Percentiles rank a stretch among this genome's conserved stretches.
phyloP scores from a whole-genome alignment of 441 rosid genomes.

The Brassica hybrid region DNA sequence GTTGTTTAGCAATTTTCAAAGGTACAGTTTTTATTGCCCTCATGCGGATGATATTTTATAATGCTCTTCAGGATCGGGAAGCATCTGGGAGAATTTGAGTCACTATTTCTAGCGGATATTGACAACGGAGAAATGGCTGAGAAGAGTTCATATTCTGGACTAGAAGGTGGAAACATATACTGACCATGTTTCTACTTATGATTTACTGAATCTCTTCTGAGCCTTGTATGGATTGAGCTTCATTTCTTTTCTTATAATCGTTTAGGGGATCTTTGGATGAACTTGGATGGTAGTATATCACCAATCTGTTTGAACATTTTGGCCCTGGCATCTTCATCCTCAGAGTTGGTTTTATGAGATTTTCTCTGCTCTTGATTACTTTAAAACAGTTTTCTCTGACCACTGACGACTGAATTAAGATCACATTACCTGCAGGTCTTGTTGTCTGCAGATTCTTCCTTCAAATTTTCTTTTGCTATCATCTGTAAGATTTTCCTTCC shows the following conservation, averaged over 20 bases:
- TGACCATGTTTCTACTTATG: constrained; percentile 23
- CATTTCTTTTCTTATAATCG: constrained; percentile 35
- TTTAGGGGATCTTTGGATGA: constrained; percentile 94
- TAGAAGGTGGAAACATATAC: constrained; percentile 62
- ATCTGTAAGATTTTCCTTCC: constrained; percentile 57
- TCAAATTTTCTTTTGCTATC: constrained; percentile 77
- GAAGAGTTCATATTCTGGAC: constrained; percentile 53
- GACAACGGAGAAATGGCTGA: constrained; percentile 60
- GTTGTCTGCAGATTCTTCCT: constrained; percentile 75
- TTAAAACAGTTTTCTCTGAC: constrained; percentile 23
- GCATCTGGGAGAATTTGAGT: constrained; percentile 85
- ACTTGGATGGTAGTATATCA: constrained; percentile 87
- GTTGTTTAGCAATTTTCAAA: constrained; percentile 36
- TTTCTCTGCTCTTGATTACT: constrained; percentile 25
- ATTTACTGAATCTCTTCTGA: constrained; percentile 25
- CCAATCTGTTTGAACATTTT: constrained; percentile 86
- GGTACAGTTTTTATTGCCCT: constrained; percentile 25
- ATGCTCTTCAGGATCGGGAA: constrained; percentile 66
- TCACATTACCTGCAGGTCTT: constrained; percentile 56
- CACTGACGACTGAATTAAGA: constrained; percentile 38
- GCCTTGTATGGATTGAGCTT: constrained; percentile 28
- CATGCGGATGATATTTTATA: constrained; percentile 24
- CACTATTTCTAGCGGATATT: constrained; percentile 72
- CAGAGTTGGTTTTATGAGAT: constrained; percentile 52
- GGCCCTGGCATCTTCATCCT: constrained; percentile 68